Conservation (phyloP, 345 rosid genomes). For the Brassica napus region Da-Ae NC_063445.1:28936001-28936500, state of each 20-base stretch:
- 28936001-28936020: not conserved
- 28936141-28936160: too few relatives aligned
- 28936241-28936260: conserved; percentile 63
- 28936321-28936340: not conserved
- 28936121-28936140: too few relatives aligned
- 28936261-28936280: conserved; percentile 67
- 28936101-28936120: too few relatives aligned
- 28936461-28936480: too few relatives aligned
- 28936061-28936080: not conserved
- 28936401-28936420: not conserved
- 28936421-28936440: too few relatives aligned
- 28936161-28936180: too few relatives aligned
- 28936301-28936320: conserved; percentile 30
- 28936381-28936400: not conserved
- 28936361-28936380: not conserved
- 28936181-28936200: not conserved
- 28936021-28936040: not conserved
- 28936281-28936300: conserved; percentile 72
- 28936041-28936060: not conserved
- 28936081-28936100: not conserved
- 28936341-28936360: not conserved
- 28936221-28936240: conserved; percentile 68
- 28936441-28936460: too few relatives aligned
- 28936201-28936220: conserved; percentile 51
- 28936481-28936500: too few relatives aligned